Conservation (phyloP, 805 yeast genomes). For the Yarrowia deformans region DNA sequence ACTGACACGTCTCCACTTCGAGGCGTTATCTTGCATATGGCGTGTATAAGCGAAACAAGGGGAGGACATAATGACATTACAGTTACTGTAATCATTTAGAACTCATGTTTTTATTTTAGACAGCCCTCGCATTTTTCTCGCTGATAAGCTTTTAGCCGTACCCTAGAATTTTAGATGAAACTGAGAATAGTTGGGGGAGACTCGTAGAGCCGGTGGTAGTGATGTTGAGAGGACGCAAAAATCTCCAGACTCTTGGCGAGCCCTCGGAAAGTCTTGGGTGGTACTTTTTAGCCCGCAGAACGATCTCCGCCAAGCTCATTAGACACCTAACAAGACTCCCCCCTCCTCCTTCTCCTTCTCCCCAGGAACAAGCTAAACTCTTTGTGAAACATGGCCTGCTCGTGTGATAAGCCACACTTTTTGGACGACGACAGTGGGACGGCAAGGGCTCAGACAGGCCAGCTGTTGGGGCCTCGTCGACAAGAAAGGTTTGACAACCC, state of each 20-base stretch:
- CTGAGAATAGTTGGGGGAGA: not conserved
- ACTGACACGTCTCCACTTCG: not conserved
- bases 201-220: not conserved
- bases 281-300: not conserved
- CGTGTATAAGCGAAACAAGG: not conserved
- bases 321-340: not conserved
- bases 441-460: no score
- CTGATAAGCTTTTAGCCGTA: conserved; percentile 25
- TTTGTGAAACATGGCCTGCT: not conserved
- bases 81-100: conserved; percentile 6
- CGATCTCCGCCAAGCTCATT: conserved; percentile 14
- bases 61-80: not conserved
- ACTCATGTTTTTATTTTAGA: conserved; percentile 18
- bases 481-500: no score
- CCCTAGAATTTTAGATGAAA: not conserved
- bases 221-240: not conserved
- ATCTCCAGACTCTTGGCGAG: not conserved
- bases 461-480: no score
- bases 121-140: conserved; percentile 7
- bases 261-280: no score
- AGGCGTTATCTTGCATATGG: conserved; percentile 13
- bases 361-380: conserved; percentile 19
- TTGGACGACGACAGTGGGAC: not conserved
- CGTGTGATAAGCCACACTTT: conserved; percentile 26
- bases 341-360: no score